Percentiles rank a stretch among this genome's conserved stretches.
These are phyloP conservation scores for Beauveria varroae DNA, from an alignment of 2,329 filamentous ascomycete species.

Conservation along the genomic window DNA sequence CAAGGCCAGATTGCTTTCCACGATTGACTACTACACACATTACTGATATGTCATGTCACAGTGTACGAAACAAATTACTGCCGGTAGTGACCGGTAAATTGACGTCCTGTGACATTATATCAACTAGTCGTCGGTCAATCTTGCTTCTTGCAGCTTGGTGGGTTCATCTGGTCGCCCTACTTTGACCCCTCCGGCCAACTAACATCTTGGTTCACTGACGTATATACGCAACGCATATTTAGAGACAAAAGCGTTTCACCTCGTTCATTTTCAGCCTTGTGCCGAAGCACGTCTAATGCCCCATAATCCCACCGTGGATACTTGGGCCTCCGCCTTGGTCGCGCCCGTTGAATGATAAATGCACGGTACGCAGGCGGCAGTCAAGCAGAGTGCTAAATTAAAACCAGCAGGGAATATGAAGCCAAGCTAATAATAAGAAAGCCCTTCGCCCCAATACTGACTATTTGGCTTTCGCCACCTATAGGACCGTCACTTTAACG, in stretches of 20 bases:
- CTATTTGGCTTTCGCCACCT: not conserved
- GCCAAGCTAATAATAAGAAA: not conserved
- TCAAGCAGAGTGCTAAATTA: not conserved
- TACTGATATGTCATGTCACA: not conserved
- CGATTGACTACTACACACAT: not conserved
- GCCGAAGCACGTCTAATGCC: not conserved
- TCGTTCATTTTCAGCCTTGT: conserved; percentile 1
- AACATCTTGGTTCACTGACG: not conserved
- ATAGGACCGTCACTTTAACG: not conserved
- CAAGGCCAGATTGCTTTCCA: not conserved
- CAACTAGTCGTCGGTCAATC: not conserved
- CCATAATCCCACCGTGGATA: not conserved
- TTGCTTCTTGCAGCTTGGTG: not conserved
- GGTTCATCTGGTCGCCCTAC: not conserved
- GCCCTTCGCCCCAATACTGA: not conserved
- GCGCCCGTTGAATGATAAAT: not conserved
- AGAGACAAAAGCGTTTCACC: not conserved
- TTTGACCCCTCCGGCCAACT: not conserved
- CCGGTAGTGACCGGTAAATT: not conserved
- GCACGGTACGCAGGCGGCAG: not conserved
- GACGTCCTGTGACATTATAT: not conserved
- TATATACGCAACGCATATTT: not conserved
- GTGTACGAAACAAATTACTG: not conserved
- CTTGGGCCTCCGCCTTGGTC: not conserved
- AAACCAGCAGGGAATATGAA: not conserved